phyloP scores from a whole-genome alignment of 176 grass and related monocot species.

The Chrysopogon serrulatus region DNA sequence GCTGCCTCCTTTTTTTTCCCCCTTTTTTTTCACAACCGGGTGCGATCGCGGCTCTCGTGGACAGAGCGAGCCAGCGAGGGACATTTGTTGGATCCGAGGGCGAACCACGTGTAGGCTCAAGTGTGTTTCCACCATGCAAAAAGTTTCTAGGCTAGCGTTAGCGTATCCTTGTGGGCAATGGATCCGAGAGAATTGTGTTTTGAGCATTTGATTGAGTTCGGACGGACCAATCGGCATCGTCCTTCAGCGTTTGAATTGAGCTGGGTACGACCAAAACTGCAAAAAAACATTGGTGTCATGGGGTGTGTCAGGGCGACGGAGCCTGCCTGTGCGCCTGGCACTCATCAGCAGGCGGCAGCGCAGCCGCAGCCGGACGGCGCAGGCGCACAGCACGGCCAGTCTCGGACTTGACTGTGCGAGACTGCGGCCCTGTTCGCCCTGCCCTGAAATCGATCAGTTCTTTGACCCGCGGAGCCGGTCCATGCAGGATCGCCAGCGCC shows the following conservation, averaged over 20 bases:
- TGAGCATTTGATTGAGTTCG: background rate
- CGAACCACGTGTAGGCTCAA: background rate
- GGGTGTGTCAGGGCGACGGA: background rate
- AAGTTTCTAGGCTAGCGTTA: no score
- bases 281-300: background rate
- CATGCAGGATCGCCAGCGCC: no score
- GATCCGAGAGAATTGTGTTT: background rate
- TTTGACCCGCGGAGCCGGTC: no score
- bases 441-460: background rate
- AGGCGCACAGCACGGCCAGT: no score
- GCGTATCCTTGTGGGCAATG: background rate
- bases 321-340: background rate
- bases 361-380: background rate
- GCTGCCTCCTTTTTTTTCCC: background rate
- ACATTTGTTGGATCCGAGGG: constrained; percentile 18
- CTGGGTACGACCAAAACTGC: constrained; percentile 10
- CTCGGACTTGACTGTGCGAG: background rate
- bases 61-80: no score
- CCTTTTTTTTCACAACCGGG: background rate
- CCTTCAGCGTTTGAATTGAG: background rate
- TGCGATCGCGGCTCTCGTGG: background rate
- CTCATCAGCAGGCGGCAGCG: background rate
- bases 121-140: no score
- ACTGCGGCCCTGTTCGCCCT: background rate
- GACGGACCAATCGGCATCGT: no score